Evolutionary conservation across 75 land plant genomes (phyloP).

Genomic region (Pseudotsuga menziesii): DNA sequence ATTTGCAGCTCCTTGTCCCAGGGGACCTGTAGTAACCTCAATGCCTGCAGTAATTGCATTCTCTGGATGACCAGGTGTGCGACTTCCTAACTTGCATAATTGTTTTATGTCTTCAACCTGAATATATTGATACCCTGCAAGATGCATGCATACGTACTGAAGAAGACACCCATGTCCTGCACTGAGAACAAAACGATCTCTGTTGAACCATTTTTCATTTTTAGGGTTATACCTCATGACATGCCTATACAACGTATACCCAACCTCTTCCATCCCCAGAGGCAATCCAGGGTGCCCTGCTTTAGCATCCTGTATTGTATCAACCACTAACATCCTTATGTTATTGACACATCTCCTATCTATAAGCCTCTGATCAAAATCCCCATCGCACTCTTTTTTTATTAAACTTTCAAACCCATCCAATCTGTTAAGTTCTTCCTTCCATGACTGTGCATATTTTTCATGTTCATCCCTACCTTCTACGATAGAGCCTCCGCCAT

Average conservation of each 20-base stretch:
- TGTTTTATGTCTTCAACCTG: constrained; percentile 58
- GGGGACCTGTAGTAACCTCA: constrained; percentile 66
- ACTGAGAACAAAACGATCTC: constrained; percentile 64
- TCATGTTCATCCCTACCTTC: too few relatives aligned
- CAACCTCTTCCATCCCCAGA: constrained; percentile 68
- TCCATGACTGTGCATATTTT: too few relatives aligned
- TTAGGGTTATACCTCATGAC: constrained; percentile 64
- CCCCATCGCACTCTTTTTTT: too few relatives aligned
- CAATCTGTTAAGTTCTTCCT: too few relatives aligned
- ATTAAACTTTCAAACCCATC: too few relatives aligned
- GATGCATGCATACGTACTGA: constrained; percentile 66
- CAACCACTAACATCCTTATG: constrained; percentile 62
- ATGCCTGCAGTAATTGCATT: constrained; percentile 51
- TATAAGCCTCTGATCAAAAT: too few relatives aligned
- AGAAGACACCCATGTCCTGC: constrained; percentile 70
- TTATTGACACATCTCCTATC: too few relatives aligned
- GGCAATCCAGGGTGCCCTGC: constrained; percentile 74
- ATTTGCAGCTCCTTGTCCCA: constrained; percentile 81
- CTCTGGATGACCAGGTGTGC: constrained; percentile 73
- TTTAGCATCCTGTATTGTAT: constrained; percentile 49
- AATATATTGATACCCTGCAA: constrained; percentile 44
- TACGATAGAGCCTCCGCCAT: too few relatives aligned
- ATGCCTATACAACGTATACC: constrained; percentile 49
- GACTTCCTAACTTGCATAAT: constrained; percentile 46
- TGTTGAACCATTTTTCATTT: constrained; percentile 69